Conservation (phyloP, 306 rosid genomes). For the Bauhinia variegata region DNA sequence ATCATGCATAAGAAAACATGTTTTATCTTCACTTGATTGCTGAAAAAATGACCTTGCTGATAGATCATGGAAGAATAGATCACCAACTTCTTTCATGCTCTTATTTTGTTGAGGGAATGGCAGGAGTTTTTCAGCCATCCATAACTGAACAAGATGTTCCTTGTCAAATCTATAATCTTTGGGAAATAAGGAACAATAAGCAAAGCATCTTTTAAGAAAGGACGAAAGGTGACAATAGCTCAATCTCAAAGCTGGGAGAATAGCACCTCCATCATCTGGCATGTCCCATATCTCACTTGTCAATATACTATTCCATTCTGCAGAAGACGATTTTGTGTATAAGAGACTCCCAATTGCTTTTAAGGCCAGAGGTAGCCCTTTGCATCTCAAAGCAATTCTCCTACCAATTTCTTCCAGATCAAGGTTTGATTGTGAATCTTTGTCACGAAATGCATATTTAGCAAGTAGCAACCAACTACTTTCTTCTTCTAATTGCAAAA, state of each 20-base stretch:
- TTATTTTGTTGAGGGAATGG: background rate
- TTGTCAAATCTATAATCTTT: conserved; percentile 27
- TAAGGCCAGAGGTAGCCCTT: conserved; percentile 39
- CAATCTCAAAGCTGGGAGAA: conserved; percentile 32
- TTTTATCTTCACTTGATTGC: background rate
- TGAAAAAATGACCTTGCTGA: conserved; percentile 42
- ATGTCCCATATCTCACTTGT: conserved; percentile 30
- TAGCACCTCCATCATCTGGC: background rate
- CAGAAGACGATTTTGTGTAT: background rate
- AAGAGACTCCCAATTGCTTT: conserved; percentile 42
- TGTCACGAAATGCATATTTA: conserved; percentile 11
- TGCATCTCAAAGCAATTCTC: conserved; percentile 33
- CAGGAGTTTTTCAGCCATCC: conserved; percentile 50
- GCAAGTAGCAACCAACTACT: conserved; percentile 33
- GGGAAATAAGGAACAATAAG: conserved; percentile 43
- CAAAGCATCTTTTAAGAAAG: conserved; percentile 41
- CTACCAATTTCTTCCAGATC: background rate
- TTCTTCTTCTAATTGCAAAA: background rate
- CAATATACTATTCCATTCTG: conserved; percentile 31
- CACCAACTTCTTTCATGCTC: conserved; percentile 29
- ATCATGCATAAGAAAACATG: conserved; percentile 41
- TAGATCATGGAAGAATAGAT: conserved; percentile 22
- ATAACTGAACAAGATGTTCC: conserved; percentile 19
- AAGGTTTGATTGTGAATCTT: background rate
- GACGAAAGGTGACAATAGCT: conserved; percentile 35